phyloP scores from a whole-genome alignment of 2,329 filamentous ascomycete species.

The Neocatenulostroma microsporum region DNA sequence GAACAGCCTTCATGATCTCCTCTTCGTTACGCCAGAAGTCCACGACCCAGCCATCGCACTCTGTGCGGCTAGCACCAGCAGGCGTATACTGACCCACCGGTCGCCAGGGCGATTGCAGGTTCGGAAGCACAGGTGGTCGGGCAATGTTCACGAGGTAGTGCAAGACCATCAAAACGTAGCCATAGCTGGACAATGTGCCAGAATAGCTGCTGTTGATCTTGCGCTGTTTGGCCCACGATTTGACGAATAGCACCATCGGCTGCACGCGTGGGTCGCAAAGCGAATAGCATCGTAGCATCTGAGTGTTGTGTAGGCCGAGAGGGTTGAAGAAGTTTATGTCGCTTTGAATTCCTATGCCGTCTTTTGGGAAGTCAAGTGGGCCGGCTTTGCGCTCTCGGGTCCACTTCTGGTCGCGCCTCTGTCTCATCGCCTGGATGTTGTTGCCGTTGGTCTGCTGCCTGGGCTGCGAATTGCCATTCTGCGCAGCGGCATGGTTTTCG shows the following conservation, averaged over 20 bases:
- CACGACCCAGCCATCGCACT: slow-evolving; percentile 54
- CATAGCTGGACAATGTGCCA: slow-evolving; percentile 81
- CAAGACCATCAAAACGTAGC: slow-evolving; percentile 85
- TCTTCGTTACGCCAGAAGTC: slow-evolving; percentile 71
- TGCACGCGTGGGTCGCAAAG: slow-evolving; percentile 69
- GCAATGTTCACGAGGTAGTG: slow-evolving; percentile 83
- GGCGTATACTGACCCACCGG: slow-evolving; percentile 29
- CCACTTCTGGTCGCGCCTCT: slow-evolving; percentile 27
- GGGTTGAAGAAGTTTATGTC: slow-evolving; percentile 89
- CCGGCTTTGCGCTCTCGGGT: slow-evolving; percentile 40
- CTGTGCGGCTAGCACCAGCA: slow-evolving; percentile 16
- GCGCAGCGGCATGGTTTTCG: no score
- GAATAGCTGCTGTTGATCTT: slow-evolving; percentile 82
- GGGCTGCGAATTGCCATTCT: no score
- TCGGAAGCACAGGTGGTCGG: slow-evolving; percentile 72
- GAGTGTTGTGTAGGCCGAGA: slow-evolving; percentile 74
- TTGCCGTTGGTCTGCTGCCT: no score
- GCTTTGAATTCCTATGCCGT: slow-evolving; percentile 72
- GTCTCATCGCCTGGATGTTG: no score
- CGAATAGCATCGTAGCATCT: slow-evolving; percentile 74
- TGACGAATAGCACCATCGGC: slow-evolving; percentile 75
- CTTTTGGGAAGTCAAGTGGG: slow-evolving; percentile 67
- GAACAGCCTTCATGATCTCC: slow-evolving; percentile 57
- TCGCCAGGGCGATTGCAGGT: slow-evolving; percentile 58
- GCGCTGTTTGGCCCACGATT: slow-evolving; percentile 79